Conservation (phyloP, 202 grass and related monocot genomes). For the Zizania palustris region DNA sequence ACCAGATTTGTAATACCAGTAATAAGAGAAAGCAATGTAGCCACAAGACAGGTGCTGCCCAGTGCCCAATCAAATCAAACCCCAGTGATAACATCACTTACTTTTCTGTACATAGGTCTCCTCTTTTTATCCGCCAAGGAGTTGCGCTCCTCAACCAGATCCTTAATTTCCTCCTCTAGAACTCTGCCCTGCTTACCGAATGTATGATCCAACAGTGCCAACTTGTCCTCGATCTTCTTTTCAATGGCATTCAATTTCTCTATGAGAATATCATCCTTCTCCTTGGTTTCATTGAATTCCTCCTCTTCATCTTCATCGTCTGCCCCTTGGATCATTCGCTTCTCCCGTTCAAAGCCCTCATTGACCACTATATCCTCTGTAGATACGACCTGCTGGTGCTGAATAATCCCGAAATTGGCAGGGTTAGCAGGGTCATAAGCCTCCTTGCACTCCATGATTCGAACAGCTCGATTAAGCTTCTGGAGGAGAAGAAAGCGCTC, state of each 20-base stretch:
- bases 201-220: slow-evolving; percentile 73
- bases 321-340: slow-evolving; percentile 70
- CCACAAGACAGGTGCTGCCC: neutral
- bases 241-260: slow-evolving; percentile 84
- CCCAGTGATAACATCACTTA: slow-evolving; percentile 43
- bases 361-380: slow-evolving; percentile 69
- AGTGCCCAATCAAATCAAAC: neutral
- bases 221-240: slow-evolving; percentile 75
- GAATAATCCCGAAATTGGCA: slow-evolving; percentile 79
- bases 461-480: slow-evolving; percentile 79
- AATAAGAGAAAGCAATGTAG: neutral
- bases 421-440: slow-evolving; percentile 85
- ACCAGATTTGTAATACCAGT: slow-evolving; percentile 2
- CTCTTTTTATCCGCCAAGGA: slow-evolving; percentile 66
- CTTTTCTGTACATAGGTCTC: slow-evolving; percentile 90
- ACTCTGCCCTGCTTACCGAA: slow-evolving; percentile 89
- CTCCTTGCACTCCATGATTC: slow-evolving; percentile 89
- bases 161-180: slow-evolving; percentile 78
- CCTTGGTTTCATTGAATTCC: slow-evolving; percentile 74
- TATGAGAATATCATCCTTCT: slow-evolving; percentile 73
- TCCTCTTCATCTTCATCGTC: slow-evolving; percentile 56
- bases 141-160: slow-evolving; percentile 82
- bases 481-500: slow-evolving; percentile 90
- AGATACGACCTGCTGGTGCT: slow-evolving; percentile 76
- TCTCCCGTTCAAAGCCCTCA: slow-evolving; percentile 77